A percentile compares a stretch with the other conserved stretches of the same genome.
phyloP scores from a whole-genome alignment of 2,329 filamentous ascomycete genomes.

The Apiospora hydei region DNA sequence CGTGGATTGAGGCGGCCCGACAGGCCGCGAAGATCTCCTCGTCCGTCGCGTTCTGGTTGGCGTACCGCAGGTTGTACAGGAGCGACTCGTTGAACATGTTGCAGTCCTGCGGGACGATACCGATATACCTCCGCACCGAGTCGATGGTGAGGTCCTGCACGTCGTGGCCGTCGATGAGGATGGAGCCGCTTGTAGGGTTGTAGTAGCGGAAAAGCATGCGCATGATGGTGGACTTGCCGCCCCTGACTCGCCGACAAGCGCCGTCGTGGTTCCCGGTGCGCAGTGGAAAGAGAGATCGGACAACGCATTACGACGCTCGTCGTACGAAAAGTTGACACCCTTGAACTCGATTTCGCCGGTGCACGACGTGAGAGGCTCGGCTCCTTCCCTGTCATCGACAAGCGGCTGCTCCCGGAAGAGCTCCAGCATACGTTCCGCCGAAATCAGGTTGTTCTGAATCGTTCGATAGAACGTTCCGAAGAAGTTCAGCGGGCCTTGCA shows the following conservation, averaged over 20 bases:
- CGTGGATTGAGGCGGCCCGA: constrained; percentile 63
- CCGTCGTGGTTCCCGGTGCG: constrained; percentile 60
- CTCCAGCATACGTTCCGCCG: constrained; percentile 54
- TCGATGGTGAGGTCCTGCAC: constrained; percentile 64
- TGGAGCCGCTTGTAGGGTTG: constrained; percentile 61
- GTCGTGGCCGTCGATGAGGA: constrained; percentile 65
- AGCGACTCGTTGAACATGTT: constrained; percentile 70
- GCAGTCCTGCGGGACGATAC: constrained; percentile 71
- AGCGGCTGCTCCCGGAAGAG: constrained; percentile 56
- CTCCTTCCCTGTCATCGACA: constrained; percentile 50
- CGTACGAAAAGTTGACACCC: constrained; percentile 53
- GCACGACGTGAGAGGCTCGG: constrained; percentile 39
- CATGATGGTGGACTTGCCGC: constrained; percentile 68
- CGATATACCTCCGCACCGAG: constrained; percentile 64
- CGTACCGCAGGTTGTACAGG: constrained; percentile 60
- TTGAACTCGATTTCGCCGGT: constrained; percentile 50
- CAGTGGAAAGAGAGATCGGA: constrained; percentile 53
- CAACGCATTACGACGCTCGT: constrained; percentile 33
- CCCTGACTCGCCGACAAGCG: constrained; percentile 69
- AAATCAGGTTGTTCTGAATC: constrained; percentile 54
- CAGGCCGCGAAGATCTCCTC: constrained; percentile 63
- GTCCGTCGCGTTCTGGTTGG: constrained; percentile 59
- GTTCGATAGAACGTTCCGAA: constrained; percentile 59
- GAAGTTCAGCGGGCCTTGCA: constrained; percentile 64
- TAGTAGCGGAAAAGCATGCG: constrained; percentile 69